Percentiles rank a stretch among this genome's conserved stretches.
These are phyloP conservation scores for Boletus tomentosulus DNA, from an alignment of 768 basidiomycete genomes.

Conservation along the genomic window DNA sequence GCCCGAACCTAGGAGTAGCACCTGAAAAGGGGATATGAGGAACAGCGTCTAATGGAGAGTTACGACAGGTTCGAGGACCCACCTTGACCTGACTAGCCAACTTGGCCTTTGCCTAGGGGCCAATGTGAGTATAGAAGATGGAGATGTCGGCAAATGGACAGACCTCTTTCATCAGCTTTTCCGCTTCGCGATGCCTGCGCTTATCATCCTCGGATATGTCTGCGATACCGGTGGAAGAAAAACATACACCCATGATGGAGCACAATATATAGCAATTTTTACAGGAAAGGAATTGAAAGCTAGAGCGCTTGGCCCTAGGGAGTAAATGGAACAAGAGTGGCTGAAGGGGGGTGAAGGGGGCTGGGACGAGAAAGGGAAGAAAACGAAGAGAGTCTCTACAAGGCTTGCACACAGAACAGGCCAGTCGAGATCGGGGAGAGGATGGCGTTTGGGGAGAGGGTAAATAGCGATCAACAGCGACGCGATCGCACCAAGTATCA, in stretches of 20 bases:
- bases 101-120: constrained; percentile 63
- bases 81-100: constrained; percentile 77
- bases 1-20: constrained; percentile 87
- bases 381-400: constrained; percentile 1
- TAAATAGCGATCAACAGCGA: constrained; percentile 24
- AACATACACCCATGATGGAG: constrained; percentile 67
- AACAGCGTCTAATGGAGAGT: neutral
- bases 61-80: constrained; percentile 2
- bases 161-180: constrained; percentile 76
- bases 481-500: neutral
- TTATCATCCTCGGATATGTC: constrained; percentile 71
- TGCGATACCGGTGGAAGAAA: constrained; percentile 53
- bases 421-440: constrained; percentile 6
- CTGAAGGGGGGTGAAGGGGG: no score
- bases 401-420: constrained; percentile 17
- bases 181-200: constrained; percentile 60
- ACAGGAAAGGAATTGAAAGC: neutral
- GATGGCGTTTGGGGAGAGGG: neutral
- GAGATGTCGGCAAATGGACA: constrained; percentile 16
- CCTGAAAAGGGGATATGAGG: constrained; percentile 37
- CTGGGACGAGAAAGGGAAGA: neutral
- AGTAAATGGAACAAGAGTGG: neutral
- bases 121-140: neutral
- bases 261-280: constrained; percentile 1
- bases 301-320: constrained; percentile 16